Conservation (phyloP, 2,329 filamentous ascomycete genomes). For the Dothideomycetes sp. region DNA sequence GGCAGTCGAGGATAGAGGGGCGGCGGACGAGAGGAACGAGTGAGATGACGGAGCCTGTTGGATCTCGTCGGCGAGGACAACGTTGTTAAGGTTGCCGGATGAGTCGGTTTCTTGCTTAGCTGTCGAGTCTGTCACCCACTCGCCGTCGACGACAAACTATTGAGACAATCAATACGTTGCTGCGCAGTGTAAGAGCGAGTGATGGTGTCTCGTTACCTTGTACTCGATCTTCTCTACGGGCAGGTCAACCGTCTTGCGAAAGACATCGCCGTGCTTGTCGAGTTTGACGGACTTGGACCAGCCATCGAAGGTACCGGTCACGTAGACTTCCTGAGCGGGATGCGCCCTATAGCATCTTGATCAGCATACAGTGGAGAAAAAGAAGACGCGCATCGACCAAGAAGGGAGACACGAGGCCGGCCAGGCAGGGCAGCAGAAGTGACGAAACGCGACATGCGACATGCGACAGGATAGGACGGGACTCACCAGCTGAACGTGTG, state of each 20-base stretch:
- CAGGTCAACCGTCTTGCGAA: constrained; percentile 73
- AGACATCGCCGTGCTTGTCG: constrained; percentile 61
- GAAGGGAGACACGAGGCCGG: background rate
- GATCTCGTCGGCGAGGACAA: constrained; percentile 69
- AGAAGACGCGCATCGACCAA: no score
- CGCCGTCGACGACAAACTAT: constrained; percentile 90
- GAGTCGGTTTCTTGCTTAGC: constrained; percentile 75
- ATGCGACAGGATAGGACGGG: constrained; percentile 6
- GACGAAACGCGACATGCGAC: no score
- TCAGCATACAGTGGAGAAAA: no score
- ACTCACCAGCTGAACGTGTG: constrained; percentile 64
- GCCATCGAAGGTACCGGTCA: constrained; percentile 91
- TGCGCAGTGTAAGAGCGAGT: constrained; percentile 10
- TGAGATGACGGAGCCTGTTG: constrained; percentile 33
- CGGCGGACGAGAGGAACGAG: constrained; percentile 55
- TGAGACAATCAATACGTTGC: constrained; percentile 15
- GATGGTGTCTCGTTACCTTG: constrained; percentile 58
- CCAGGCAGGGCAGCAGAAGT: no score
- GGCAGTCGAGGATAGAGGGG: constrained; percentile 63
- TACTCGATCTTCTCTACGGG: constrained; percentile 63
- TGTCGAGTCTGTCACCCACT: constrained; percentile 75
- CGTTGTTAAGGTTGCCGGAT: constrained; percentile 84
- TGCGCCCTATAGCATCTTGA: constrained; percentile 67
- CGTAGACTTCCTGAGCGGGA: constrained; percentile 76
- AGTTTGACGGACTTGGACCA: constrained; percentile 84